These are phyloP conservation scores for Backusella sp. DNA, from an alignment of 192 early-diverging fungal genomes.

Conservation along the genomic window DNA sequence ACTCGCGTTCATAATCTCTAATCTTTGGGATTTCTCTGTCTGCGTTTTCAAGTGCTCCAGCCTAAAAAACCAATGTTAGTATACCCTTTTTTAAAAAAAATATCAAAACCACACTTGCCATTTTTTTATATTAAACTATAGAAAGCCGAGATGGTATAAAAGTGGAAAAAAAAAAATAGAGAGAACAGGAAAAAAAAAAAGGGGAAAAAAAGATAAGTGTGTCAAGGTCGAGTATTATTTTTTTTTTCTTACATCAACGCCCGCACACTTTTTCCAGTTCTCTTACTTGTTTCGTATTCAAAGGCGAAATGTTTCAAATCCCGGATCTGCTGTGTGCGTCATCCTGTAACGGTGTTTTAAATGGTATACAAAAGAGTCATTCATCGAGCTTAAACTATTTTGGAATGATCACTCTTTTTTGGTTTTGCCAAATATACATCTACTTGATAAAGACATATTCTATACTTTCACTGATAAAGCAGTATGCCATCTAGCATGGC, in stretches of 20 bases:
- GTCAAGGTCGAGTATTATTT: neutral
- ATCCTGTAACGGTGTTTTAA: neutral
- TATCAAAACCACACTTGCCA: slow-evolving; percentile 1
- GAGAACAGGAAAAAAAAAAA: slow-evolving; percentile 1
- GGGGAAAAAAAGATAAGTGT: neutral
- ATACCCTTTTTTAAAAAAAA: neutral
- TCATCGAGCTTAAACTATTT: neutral
- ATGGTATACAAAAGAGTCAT: neutral
- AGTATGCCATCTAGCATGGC: too few relatives aligned
- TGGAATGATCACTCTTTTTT: neutral
- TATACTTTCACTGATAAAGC: too few relatives aligned
- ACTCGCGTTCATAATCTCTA: slow-evolving; percentile 83
- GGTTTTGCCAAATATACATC: too few relatives aligned
- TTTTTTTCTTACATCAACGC: neutral
- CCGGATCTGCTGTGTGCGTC: neutral
- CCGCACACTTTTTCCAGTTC: neutral
- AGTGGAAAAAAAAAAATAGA: neutral
- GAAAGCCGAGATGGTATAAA: slow-evolving; percentile 2
- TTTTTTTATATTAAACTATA: slow-evolving; percentile 1
- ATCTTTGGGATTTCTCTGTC: slow-evolving; percentile 80
- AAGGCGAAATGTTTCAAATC: neutral
- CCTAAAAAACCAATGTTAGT: slow-evolving; percentile 45
- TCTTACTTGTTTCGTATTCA: neutral
- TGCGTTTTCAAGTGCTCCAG: slow-evolving; percentile 90
- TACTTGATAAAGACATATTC: too few relatives aligned